Base-by-base conservation (phyloP, 176 grass and related monocot species). In the Eleusine indica region DNA sequence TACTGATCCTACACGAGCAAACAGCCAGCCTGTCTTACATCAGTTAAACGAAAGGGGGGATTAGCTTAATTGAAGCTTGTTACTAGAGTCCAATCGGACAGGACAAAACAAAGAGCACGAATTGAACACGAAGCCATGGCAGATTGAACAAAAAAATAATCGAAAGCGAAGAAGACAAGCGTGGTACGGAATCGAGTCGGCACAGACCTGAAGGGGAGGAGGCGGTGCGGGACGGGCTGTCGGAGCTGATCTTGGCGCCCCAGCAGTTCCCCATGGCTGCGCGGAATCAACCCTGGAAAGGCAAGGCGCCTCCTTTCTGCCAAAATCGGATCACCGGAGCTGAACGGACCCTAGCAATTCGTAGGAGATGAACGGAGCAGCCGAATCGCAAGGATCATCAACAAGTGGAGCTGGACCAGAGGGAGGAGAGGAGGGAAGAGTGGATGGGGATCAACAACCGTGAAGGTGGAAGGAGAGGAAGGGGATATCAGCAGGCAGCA, bases 171-270 rank as follows among this genome's bases (percentile, higher is more conserved):
- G 49, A 38, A 3, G 48, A 39, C 9, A 1, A 41, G n/a, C 1
- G 17, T 10, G 2, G 48, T 28, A 56, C 10, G 18, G 53, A 54
- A 42, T 11, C 8, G 29, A 29, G 7, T 38, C 0, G 12, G 0
- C 13, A 3, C 37, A 17, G 18, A 94, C 92, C 92, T 86, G 88
- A 84, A 7, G 82, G 71, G 18, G 76, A 74, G 17, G 44, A 40
- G n/a, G 78, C 57, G 56, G 38, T 58, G 70, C 86, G 81, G 7
- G 74, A 86, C 6, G 88, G 62, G 78, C 58, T 91, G n/a, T 94
- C 86, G 57, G 92, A 90, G 88, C 86, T 86, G 61, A 94, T 91
- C 92, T 86, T 94, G 75, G 92, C 76, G 77, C 86, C 92, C 80
- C 83, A 94, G 58, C 92, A 94, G 57, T 94, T 94, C 58, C 92